Base-by-base conservation (phyloP, 2,329 filamentous ascomycete species). In the Penicillium sp. region DNA sequence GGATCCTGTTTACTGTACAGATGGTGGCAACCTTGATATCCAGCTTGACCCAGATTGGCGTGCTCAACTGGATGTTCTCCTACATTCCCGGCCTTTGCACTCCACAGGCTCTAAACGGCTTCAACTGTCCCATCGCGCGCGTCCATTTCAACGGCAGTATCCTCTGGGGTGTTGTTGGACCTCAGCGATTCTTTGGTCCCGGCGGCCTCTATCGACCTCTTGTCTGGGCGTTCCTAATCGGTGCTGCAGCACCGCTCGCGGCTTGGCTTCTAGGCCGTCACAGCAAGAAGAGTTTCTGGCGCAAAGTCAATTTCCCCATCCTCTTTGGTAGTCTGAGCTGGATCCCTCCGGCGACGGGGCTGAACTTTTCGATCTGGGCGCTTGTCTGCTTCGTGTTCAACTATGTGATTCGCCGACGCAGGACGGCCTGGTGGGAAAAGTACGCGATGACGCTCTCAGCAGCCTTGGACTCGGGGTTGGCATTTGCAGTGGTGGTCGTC, bases 71-170 rank as follows among this genome's bases (percentile, higher is more conserved):
- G 91, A 95, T 95, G 89, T 92, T 96, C 66, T 78, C 77, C 62
- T 87, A 91, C 70, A 89, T 96, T 43, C 85, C 85, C 0, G 86
- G 87, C 2, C 87, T 96, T 54, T 96, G 92, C 77, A 94, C 90
- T 0, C 80, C 89, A 0, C 77, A 89, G 50, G 91, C 91, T n/a
- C 84, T 93, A 72, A 93, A 92, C 68, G 90, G 91, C 11, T 96
- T 96, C 77, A 93, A 89, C 16, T 96, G 92, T 66, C 92, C 92
- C 16, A 89, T 95, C 56, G 92, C 91, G 0, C 85, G 90, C 14
- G 92, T 96, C 1, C 91, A 96, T 75, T 96, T 96, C 81, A 95
- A 95, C 75, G 91, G 91, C 54, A 91, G 88, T 56, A 93, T 96
- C 56, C 84, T 96, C 3, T 96, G 92, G 92, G 92, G 92, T 47